A percentile compares a stretch with the other conserved stretches of the same genome.
Conservation (phyloP, 352 stramenopile genomes). For the Pythium vanterpoolii region DNA sequence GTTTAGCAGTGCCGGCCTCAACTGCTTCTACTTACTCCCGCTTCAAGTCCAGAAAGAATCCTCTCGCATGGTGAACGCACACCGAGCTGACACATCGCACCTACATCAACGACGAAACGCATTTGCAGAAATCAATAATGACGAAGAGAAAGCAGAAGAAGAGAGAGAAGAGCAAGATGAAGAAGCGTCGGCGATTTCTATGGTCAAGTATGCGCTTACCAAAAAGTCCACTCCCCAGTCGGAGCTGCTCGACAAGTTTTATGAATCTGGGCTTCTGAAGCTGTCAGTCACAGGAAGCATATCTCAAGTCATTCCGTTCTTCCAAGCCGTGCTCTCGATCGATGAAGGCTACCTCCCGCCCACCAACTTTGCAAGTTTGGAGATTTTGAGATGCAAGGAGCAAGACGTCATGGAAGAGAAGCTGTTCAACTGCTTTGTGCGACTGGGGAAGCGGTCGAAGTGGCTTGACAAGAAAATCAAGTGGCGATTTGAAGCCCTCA, state of each 20-base stretch:
- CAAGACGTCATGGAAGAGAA: slow-evolving; percentile 51
- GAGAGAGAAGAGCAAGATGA: slow-evolving; percentile 25
- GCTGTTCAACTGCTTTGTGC: slow-evolving; percentile 38
- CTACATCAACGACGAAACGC: background rate
- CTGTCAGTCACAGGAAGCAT: slow-evolving; percentile 31
- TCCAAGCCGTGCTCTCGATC: slow-evolving; percentile 47
- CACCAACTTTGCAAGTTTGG: slow-evolving; percentile 50
- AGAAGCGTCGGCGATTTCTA: slow-evolving; percentile 32
- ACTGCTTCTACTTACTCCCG: slow-evolving; percentile 39
- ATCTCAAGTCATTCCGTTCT: slow-evolving; percentile 39
- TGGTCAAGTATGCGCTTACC: slow-evolving; percentile 39
- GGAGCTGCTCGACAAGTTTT: slow-evolving; percentile 58
- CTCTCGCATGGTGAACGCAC: slow-evolving; percentile 6
- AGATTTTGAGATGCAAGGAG: slow-evolving; percentile 61
- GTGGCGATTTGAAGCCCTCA: slow-evolving; percentile 54
- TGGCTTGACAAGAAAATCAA: slow-evolving; percentile 40
- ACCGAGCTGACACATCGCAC: background rate
- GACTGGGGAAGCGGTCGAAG: slow-evolving; percentile 41
- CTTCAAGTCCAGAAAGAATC: slow-evolving; percentile 29
- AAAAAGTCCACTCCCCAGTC: slow-evolving; percentile 36
- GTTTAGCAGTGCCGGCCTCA: slow-evolving; percentile 44
- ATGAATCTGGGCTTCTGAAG: slow-evolving; percentile 45
- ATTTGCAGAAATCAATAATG: background rate
- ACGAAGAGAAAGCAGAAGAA: slow-evolving; percentile 17
- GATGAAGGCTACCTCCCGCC: slow-evolving; percentile 47